A percentile compares a stretch with the other conserved stretches of the same genome.
Conservation (phyloP, 495 filamentous ascomycete genomes). For the Neurospora tetraspora region DNA sequence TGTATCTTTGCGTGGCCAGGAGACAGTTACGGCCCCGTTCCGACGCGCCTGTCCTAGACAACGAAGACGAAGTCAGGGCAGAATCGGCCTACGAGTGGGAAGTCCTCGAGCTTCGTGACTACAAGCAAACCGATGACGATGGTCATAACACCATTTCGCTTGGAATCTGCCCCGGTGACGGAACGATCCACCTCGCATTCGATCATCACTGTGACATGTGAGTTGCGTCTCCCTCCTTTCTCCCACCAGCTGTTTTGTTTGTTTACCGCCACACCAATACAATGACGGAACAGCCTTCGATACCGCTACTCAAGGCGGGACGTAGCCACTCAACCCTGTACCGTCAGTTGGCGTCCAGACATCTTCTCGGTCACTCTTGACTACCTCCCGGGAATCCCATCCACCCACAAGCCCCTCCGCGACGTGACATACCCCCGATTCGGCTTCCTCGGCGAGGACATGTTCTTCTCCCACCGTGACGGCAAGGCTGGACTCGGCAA, state of each 20-base stretch:
- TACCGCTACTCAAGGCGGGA: conserved; percentile 31
- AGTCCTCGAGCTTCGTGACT: conserved; percentile 34
- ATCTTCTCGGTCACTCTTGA: conserved; percentile 31
- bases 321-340: conserved; percentile 25
- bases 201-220: conserved; percentile 36
- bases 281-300: conserved; percentile 17
- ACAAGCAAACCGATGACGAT: conserved; percentile 38
- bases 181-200: conserved; percentile 39
- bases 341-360: conserved; percentile 24
- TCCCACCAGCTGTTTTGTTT: not conserved
- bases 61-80: not conserved
- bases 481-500: conserved; percentile 40
- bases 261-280: not conserved
- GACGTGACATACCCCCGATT: conserved; percentile 43
- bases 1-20: conserved; percentile 35
- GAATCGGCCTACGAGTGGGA: conserved; percentile 22
- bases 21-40: conserved; percentile 22
- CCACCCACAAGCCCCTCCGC: conserved; percentile 20
- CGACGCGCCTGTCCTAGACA: not conserved
- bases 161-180: conserved; percentile 36
- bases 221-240: not conserved
- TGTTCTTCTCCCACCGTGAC: conserved; percentile 38
- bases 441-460: conserved; percentile 14
- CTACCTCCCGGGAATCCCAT: conserved; percentile 28
- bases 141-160: conserved; percentile 41